phyloP scores from a whole-genome alignment of 768 basidiomycete genomes.

The Candolleomyces aberdarensis region DNA sequence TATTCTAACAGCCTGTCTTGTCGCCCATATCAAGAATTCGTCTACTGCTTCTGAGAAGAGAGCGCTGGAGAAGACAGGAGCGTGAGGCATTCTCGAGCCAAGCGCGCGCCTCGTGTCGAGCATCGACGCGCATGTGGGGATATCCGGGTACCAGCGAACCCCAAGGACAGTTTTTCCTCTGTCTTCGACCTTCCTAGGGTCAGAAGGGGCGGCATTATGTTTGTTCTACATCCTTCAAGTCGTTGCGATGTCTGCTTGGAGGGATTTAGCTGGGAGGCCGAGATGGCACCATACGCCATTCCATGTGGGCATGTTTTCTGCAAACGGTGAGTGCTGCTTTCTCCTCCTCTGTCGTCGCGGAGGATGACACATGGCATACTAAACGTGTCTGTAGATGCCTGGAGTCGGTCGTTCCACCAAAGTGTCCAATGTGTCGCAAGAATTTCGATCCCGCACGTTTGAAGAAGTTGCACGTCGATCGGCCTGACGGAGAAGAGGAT shows the following conservation, averaged over 20 bases:
- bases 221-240: slow-evolving; percentile 68
- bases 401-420: slow-evolving; percentile 42
- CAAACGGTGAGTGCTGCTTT: slow-evolving; percentile 43
- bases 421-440: slow-evolving; percentile 69
- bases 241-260: slow-evolving; percentile 78
- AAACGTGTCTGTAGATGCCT: slow-evolving; percentile 45
- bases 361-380: background rate
- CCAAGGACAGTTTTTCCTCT: no score
- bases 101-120: no score
- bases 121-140: no score
- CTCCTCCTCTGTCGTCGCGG: background rate
- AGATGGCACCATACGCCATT: slow-evolving; percentile 63
- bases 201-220: slow-evolving; percentile 21
- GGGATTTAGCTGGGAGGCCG: slow-evolving; percentile 50
- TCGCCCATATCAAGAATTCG: background rate
- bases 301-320: slow-evolving; percentile 81
- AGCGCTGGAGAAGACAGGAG: no score
- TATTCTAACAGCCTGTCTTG: background rate
- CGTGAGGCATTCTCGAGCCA: no score
- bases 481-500: slow-evolving; percentile 34
- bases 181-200: background rate
- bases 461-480: slow-evolving; percentile 68
- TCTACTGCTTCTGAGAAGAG: no score
- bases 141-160: no score
- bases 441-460: slow-evolving; percentile 51